Percentiles rank a stretch among this genome's conserved stretches.
phyloP scores from a whole-genome alignment of 306 rosid genomes.

The Arachis stenosperma region DNA sequence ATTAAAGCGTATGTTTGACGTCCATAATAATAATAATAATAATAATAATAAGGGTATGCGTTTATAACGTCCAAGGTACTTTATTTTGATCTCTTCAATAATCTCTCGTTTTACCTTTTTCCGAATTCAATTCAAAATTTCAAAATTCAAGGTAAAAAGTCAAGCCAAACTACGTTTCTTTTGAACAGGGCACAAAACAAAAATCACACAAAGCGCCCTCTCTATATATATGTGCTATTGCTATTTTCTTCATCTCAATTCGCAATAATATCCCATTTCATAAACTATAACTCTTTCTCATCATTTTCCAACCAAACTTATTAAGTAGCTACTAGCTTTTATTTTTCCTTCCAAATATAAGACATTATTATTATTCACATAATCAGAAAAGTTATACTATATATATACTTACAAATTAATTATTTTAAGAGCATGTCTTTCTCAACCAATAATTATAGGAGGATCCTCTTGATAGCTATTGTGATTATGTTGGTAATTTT shows the following conservation, averaged over 20 bases:
- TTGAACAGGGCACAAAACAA: background rate
- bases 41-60: background rate
- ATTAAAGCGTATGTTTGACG: no score
- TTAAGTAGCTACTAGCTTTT: no score
- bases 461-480: slow-evolving; percentile 4
- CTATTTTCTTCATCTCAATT: background rate
- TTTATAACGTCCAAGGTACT: slow-evolving; percentile 1
- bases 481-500: slow-evolving; percentile 32
- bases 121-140: background rate
- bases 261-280: background rate
- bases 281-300: background rate
- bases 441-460: slow-evolving; percentile 20
- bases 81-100: slow-evolving; percentile 26
- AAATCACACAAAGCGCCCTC: background rate
- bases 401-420: no score
- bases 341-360: background rate
- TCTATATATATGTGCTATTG: background rate
- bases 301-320: background rate
- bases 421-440: slow-evolving; percentile 11
- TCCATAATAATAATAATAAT: no score
- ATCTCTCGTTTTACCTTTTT: no score
- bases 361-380: no score
- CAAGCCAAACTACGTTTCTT: background rate
- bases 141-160: background rate
- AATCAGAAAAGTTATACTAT: no score